Evolutionary conservation across 176 grass and related monocot species (phyloP), one percentile per base, ranked within the genome.

Genomic region (Oryza australiensis): DNA sequence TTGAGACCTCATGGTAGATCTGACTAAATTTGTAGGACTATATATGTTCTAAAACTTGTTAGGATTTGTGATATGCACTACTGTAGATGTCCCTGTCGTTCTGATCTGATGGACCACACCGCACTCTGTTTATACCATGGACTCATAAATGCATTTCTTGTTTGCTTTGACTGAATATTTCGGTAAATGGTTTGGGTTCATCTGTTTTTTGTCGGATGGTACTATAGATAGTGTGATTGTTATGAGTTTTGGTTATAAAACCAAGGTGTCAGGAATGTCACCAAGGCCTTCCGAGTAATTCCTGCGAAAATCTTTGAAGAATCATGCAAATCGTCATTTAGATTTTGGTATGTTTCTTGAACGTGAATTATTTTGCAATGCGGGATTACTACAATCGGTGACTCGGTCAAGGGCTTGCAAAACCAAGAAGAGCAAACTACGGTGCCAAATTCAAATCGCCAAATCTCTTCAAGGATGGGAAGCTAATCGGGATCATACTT

Each of bases 401-500:
- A 90, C 95, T 35, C 95, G 88, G 65, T 75, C 94, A 72, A 98
- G 95, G 60, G 95, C 95, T 76, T 90, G 95, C 71, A 98, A 98
- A 88, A 98, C 92, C 72, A 98, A 90, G 92, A 98, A 98, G 86
- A 98, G 96, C 86, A 98, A 98, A 72, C 87, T 98, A 65, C 66
- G 84, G 60, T 78, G 88, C 90, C 68, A 98, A 98, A 78, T 98
- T 98, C 38, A 98, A 95, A 91, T 91, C 79, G 73, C 84, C 10
- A 90, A 93, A 71, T 82, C 86, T 68, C 63, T 98, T 59, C 79
- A 98, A 32, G 87, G 86, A 66, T 98, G 93, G 96, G 90, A 95
- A 83, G 80, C 95, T 68, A 85, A 80, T 14, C 85, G 73, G 96
- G 90, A 38, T 93, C 91, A 71, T 98, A 95, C 70, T 91, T 98